These are phyloP conservation scores for Penicillium sp. DNA, from an alignment of 2,329 filamentous ascomycete species.

Conservation along the genomic window DNA sequence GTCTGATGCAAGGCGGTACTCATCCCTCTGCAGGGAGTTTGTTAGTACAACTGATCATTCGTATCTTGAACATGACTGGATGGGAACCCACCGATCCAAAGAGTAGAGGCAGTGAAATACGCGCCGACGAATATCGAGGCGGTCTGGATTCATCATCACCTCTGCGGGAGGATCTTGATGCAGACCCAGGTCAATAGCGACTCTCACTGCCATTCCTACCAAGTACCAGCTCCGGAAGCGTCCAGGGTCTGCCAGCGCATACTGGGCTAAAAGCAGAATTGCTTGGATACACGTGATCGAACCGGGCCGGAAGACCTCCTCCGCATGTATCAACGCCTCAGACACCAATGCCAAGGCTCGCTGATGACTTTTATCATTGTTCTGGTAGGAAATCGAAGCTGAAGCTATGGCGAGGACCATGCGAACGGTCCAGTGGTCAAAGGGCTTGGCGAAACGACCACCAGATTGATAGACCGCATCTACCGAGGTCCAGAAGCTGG, in stretches of 20 bases:
- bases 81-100: constrained; percentile 69
- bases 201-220: constrained; percentile 84
- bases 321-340: constrained; percentile 73
- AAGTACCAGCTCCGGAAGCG: constrained; percentile 95
- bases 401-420: constrained; percentile 87
- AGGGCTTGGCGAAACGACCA: constrained; percentile 60
- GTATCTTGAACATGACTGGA: neutral
- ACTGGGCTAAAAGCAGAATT: constrained; percentile 80
- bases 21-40: constrained; percentile 62
- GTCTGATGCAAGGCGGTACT: constrained; percentile 84
- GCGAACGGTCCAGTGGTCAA: constrained; percentile 83
- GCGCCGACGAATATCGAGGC: constrained; percentile 75
- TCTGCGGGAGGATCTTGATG: constrained; percentile 85
- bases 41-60: constrained; percentile 9
- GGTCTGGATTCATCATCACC: constrained; percentile 65
- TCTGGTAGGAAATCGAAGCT: constrained; percentile 68
- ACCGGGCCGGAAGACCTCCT: constrained; percentile 81
- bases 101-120: constrained; percentile 92
- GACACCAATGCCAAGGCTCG: constrained; percentile 63
- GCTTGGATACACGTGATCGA: constrained; percentile 85
- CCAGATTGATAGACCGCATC: constrained; percentile 79
- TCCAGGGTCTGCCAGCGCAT: constrained; percentile 83
- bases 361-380: constrained; percentile 64
- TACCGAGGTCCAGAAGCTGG: constrained; percentile 73
- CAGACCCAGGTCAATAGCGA: constrained; percentile 84